Evolutionary conservation across 129 eudicot species (phyloP).

Genomic region (Smallanthus sonchifolius): DNA sequence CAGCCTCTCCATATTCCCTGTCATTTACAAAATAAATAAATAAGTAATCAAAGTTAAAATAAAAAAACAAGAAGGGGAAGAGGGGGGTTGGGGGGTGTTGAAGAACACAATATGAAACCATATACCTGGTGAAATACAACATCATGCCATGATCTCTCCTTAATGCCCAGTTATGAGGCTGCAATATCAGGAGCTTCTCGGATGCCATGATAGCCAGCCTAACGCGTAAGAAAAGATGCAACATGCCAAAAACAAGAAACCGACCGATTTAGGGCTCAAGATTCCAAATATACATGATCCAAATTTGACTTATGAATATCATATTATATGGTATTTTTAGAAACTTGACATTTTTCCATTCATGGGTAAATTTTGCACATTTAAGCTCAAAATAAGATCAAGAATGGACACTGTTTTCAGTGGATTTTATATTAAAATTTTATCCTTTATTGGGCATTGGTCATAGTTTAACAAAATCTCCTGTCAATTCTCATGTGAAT

Average conservation of each 20-base stretch:
- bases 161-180: slow-evolving; percentile 93
- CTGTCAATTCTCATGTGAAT: slow-evolving; percentile 47
- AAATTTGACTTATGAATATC: not conserved
- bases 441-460: slow-evolving; percentile 12
- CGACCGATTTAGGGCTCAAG: slow-evolving; percentile 15
- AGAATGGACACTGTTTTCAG: not conserved
- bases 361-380: slow-evolving; percentile 1
- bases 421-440: not conserved
- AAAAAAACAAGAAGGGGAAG: not conserved
- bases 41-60: not conserved
- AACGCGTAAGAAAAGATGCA: slow-evolving; percentile 16
- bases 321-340: not conserved
- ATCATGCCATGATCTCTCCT: slow-evolving; percentile 97
- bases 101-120: not conserved
- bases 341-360: slow-evolving; percentile 3
- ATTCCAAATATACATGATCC: not conserved
- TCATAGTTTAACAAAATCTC: slow-evolving; percentile 32
- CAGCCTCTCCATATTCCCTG: slow-evolving; percentile 83
- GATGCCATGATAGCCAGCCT: slow-evolving; percentile 99
- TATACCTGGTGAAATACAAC: slow-evolving; percentile 80
- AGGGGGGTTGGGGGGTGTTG: not conserved
- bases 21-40: not conserved
- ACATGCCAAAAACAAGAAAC: slow-evolving; percentile 21
- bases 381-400: slow-evolving; percentile 7
- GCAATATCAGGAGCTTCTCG: slow-evolving; percentile 71